Evolutionary conservation across 257 asterid species (phyloP).

Genomic region (Anisodus tanguticus): DNA sequence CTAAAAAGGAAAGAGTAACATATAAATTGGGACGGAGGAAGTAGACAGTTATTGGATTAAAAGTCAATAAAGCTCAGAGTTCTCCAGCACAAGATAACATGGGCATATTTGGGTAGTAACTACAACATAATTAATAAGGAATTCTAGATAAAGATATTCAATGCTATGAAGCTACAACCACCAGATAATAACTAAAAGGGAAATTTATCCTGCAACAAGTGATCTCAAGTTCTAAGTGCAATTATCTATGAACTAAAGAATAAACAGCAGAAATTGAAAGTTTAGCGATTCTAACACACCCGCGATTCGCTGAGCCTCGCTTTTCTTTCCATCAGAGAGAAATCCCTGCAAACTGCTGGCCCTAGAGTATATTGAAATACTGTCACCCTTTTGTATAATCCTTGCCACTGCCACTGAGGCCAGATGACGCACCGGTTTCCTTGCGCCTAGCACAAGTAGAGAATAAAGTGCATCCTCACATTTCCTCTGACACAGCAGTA

Average conservation of each 20-base stretch:
- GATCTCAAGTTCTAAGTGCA: not conserved
- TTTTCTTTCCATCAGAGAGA: constrained; percentile 90
- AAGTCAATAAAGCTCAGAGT: not conserved
- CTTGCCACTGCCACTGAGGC: constrained; percentile 97
- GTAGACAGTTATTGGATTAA: not conserved
- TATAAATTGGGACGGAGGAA: too few relatives aligned
- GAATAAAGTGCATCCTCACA: constrained; percentile 95
- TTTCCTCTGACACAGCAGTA: constrained; percentile 81
- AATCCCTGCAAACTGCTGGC: constrained; percentile 98
- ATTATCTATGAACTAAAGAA: not conserved
- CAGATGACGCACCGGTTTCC: constrained; percentile 95
- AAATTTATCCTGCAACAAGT: not conserved
- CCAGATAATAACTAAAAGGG: constrained; percentile 15
- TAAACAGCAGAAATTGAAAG: not conserved
- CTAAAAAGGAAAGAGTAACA: too few relatives aligned
- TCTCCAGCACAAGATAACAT: constrained; percentile 6
- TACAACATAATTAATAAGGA: constrained; percentile 4
- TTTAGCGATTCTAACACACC: constrained; percentile 53
- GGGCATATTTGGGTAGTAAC: not conserved
- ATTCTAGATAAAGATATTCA: not conserved
- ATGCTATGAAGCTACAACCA: not conserved
- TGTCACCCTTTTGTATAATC: constrained; percentile 79
- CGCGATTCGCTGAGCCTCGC: constrained; percentile 82
- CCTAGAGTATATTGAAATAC: constrained; percentile 91
- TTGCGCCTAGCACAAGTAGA: constrained; percentile 85